Conservation (phyloP, 2,329 filamentous ascomycete species). For the Fusarium ambrosium region DNA sequence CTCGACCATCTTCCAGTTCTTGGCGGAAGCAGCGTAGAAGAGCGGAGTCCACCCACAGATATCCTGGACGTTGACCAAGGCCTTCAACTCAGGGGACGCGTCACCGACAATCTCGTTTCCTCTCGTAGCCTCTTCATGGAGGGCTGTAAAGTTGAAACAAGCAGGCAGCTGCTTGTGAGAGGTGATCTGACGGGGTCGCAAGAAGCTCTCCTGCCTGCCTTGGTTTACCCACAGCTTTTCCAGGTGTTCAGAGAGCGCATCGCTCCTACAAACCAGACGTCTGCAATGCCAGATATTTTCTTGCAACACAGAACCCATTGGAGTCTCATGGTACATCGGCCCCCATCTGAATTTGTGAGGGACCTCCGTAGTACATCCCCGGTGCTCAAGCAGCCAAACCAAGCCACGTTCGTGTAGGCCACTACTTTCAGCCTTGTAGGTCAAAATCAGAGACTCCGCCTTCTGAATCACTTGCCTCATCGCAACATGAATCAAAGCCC, state of each 20-base stretch:
- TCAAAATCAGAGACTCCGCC: not conserved
- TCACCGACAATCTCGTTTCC: not conserved
- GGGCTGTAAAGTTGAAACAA: not conserved
- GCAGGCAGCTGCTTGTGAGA: not conserved
- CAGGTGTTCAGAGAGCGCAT: no score
- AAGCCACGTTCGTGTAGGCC: not conserved
- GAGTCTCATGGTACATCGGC: not conserved
- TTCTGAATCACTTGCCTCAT: not conserved
- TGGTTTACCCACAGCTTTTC: no score
- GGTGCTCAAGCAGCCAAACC: not conserved
- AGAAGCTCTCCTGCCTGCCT: no score
- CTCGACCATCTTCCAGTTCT: not conserved
- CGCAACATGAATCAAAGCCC: not conserved
- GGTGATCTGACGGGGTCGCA: no score
- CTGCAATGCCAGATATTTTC: no score
- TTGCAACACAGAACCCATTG: not conserved
- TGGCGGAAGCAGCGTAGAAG: not conserved
- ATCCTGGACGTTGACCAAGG: not conserved
- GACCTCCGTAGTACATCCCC: no score
- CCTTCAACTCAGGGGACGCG: not conserved
- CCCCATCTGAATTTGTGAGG: no score
- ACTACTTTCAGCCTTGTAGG: not conserved
- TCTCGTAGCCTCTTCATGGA: not conserved
- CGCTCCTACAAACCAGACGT: no score
- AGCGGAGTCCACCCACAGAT: not conserved